Evolutionary conservation across 2,329 filamentous ascomycete genomes (phyloP).

Genomic region (Colletotrichum simmondsii): DNA sequence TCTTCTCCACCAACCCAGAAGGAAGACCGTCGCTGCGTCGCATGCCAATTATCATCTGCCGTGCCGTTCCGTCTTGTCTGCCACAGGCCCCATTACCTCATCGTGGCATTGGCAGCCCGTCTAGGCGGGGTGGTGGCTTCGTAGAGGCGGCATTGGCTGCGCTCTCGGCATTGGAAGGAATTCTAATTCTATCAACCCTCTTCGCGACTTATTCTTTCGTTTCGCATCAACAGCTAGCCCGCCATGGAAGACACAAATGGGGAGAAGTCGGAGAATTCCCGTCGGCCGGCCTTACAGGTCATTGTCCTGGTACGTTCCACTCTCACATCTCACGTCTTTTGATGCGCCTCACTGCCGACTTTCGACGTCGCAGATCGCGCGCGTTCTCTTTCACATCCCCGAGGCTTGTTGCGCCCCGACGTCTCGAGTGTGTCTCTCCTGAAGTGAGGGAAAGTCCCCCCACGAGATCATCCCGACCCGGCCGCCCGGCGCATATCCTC

Average conservation of each 20-base stretch:
- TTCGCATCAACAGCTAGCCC: not conserved
- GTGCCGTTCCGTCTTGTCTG: not conserved
- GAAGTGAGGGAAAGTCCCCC: not conserved
- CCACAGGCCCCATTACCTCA: constrained; percentile 4
- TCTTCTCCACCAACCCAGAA: not conserved
- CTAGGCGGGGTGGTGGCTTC: not conserved
- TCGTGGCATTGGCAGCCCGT: not conserved
- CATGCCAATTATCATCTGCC: constrained; percentile 10
- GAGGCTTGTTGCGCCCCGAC: not conserved
- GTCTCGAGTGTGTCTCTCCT: not conserved
- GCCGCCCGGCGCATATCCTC: constrained; percentile 15
- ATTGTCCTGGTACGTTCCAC: constrained; percentile 75
- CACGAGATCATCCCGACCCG: constrained; percentile 6
- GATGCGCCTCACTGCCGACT: not conserved
- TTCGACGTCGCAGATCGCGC: not conserved
- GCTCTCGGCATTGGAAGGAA: not conserved
- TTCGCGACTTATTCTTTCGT: not conserved
- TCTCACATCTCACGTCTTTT: constrained; percentile 15
- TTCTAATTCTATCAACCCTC: not conserved
- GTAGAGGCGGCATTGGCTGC: constrained; percentile 21
- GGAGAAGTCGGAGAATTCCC: constrained; percentile 14
- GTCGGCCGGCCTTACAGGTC: constrained; percentile 71
- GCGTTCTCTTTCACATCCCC: not conserved
- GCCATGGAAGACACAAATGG: constrained; percentile 28
- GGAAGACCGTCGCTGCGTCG: not conserved